These are phyloP conservation scores for Mycena latifolia DNA, from an alignment of 768 basidiomycete genomes.

Conservation along the genomic window DNA sequence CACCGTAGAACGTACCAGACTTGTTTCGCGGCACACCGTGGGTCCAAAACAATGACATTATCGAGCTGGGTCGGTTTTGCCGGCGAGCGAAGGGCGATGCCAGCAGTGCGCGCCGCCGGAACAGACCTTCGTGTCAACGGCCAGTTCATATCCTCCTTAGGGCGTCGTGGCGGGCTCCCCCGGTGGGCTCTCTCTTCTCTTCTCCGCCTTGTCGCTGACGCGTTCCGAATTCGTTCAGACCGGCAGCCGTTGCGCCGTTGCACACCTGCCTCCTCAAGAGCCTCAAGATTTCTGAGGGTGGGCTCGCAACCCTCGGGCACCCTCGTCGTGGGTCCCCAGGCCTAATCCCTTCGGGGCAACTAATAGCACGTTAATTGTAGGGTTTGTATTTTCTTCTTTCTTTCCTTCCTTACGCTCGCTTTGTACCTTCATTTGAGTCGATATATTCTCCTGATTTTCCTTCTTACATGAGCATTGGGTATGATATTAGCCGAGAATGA, in stretches of 20 bases:
- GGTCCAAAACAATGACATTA: not conserved
- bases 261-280: not conserved
- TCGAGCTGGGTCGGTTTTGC: not conserved
- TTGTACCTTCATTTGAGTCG: too few species aligned
- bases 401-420: not conserved
- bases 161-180: slow-evolving; percentile 5
- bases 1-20: not conserved
- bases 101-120: slow-evolving; percentile 5
- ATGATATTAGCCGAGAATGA: too few species aligned
- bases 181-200: not conserved
- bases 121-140: not conserved
- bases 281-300: slow-evolving; percentile 23
- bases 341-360: slow-evolving; percentile 23
- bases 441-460: too few species aligned
- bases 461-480: too few species aligned
- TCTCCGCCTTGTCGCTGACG: not conserved
- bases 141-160: not conserved
- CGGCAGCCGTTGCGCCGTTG: not conserved
- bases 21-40: not conserved
- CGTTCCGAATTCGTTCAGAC: not conserved
- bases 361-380: slow-evolving; percentile 29
- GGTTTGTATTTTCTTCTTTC: slow-evolving; percentile 9
- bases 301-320: slow-evolving; percentile 31
- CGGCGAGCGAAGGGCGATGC: slow-evolving; percentile 3
- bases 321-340: slow-evolving; percentile 28